Evolutionary conservation across 75 land plant species (phyloP).

Genomic region (Adiantum capillusveneris): DNA sequence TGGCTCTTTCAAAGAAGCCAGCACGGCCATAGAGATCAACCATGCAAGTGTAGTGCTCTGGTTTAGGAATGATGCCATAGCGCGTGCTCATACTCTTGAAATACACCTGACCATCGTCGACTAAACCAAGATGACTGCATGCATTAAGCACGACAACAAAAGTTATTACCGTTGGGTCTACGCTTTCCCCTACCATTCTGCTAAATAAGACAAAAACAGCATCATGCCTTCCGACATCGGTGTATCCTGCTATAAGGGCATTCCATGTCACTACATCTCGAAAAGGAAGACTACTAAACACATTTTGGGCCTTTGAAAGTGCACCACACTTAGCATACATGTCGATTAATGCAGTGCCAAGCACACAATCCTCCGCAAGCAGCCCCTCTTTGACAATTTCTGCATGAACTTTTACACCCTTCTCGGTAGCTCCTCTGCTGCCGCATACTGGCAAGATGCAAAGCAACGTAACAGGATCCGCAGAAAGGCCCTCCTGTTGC

Average conservation of each 20-base stretch:
- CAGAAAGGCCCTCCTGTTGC: conserved; percentile 5
- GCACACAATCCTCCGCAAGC: conserved; percentile 3
- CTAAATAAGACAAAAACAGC: conserved; percentile 3
- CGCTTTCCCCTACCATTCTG: conserved; percentile 4
- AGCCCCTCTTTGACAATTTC: background rate
- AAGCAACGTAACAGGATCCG: conserved; percentile 9
- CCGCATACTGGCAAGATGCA: conserved; percentile 8
- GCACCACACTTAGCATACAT: conserved; percentile 17
- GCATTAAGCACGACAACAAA: background rate
- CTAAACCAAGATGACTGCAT: conserved; percentile 16
- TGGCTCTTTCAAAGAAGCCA: conserved; percentile 6
- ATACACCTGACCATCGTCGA: conserved; percentile 7
- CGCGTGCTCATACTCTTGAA: conserved; percentile 1
- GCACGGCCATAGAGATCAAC: conserved; percentile 16
- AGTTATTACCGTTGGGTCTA: background rate
- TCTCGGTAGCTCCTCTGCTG: background rate
- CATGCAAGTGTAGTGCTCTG: conserved; percentile 19
- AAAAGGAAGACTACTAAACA: conserved; percentile 4
- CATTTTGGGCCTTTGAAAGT: background rate
- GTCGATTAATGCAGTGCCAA: conserved; percentile 7
- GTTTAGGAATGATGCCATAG: conserved; percentile 1
- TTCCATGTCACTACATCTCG: conserved; percentile 22
- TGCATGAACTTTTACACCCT: conserved; percentile 7
- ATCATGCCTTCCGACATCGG: conserved; percentile 13
- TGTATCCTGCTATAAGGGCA: conserved; percentile 17